These are phyloP conservation scores for Corchorus olitorius DNA, from an alignment of 345 rosid species.

Conservation along the genomic window DNA sequence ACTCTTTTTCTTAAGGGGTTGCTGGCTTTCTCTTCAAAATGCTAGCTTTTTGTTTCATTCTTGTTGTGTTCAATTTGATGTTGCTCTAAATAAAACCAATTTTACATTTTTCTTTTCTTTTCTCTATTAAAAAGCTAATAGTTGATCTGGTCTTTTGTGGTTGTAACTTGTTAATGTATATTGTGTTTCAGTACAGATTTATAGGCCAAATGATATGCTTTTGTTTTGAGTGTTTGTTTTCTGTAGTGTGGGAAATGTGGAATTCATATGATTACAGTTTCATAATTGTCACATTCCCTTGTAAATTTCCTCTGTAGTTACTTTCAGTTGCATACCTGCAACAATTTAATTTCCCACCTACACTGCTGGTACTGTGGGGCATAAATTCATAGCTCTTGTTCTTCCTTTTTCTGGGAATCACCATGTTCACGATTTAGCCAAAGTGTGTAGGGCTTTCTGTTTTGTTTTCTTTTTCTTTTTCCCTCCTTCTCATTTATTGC, in stretches of 20 bases:
- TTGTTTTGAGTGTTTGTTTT: not conserved
- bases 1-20: not conserved
- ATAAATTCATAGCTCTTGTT: slow-evolving; percentile 22
- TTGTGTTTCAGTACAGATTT: slow-evolving; percentile 5
- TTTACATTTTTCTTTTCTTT: not conserved
- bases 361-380: slow-evolving; percentile 38
- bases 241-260: not conserved
- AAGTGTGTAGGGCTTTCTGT: slow-evolving; percentile 17
- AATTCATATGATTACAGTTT: slow-evolving; percentile 17
- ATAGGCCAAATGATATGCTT: slow-evolving; percentile 5
- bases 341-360: slow-evolving; percentile 40
- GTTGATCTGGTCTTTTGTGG: slow-evolving; percentile 1
- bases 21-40: slow-evolving; percentile 3
- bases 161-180: not conserved
- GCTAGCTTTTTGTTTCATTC: not conserved
- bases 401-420: slow-evolving; percentile 25
- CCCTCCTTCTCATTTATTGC: slow-evolving; percentile 35
- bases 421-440: not conserved
- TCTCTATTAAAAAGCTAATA: not conserved
- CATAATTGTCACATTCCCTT: slow-evolving; percentile 13
- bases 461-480: not conserved
- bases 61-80: not conserved
- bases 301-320: not conserved
- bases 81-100: not conserved
- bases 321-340: slow-evolving; percentile 20